phyloP scores from a whole-genome alignment of 129 eudicot genomes.

The Flaveria bidentis region DNA sequence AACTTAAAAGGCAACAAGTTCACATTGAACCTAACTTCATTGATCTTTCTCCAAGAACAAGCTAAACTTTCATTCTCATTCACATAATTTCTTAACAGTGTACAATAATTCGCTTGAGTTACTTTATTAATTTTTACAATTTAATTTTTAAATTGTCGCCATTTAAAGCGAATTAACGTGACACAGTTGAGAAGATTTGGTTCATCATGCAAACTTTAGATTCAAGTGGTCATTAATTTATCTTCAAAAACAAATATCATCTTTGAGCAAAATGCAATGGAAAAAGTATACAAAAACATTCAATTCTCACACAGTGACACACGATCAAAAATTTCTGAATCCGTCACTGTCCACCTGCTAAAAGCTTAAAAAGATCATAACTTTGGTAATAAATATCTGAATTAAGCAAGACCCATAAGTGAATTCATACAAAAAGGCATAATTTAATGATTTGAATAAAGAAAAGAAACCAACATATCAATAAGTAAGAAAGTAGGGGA shows the following conservation, averaged over 20 bases:
- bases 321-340: neutral
- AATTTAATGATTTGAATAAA: constrained; percentile 15
- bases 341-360: neutral
- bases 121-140: neutral
- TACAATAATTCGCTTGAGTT: no score
- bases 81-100: constrained; percentile 2
- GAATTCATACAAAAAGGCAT: neutral
- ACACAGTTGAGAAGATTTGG: neutral
- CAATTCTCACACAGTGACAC: neutral
- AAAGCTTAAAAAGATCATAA: constrained; percentile 21
- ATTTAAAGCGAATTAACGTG: neutral
- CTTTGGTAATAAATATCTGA: constrained; percentile 8
- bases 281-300: constrained; percentile 13
- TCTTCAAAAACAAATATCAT: neutral
- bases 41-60: constrained; percentile 6
- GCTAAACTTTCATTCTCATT: neutral
- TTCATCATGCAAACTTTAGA: neutral
- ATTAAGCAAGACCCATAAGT: constrained; percentile 23
- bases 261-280: constrained; percentile 17
- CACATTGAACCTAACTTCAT: constrained; percentile 20
- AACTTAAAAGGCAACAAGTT: constrained; percentile 20
- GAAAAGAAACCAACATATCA: constrained; percentile 1
- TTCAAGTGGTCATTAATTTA: neutral
- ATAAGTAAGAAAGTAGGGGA: constrained; percentile 2
- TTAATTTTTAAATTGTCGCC: neutral